These are phyloP conservation scores for Hypomyces rosellus DNA, from an alignment of 2,329 filamentous ascomycete genomes.

Conservation along the genomic window DNA sequence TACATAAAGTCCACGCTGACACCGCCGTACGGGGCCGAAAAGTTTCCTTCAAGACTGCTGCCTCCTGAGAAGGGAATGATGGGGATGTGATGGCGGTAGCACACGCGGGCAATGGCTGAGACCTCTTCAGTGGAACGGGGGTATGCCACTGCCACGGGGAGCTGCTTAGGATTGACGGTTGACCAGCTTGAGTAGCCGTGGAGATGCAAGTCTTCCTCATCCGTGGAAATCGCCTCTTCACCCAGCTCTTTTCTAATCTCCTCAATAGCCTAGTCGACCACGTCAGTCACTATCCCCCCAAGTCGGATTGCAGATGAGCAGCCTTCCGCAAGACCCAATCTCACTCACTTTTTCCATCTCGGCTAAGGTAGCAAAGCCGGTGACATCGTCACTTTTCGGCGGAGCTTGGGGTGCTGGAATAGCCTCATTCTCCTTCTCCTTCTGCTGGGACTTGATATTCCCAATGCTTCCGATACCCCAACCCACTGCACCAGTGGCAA, in stretches of 20 bases:
- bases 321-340: slow-evolving; percentile 5
- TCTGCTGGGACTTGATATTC: slow-evolving; percentile 16
- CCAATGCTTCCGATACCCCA: slow-evolving; percentile 36
- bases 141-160: slow-evolving; percentile 60
- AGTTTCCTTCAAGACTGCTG: slow-evolving; percentile 82
- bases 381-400: slow-evolving; percentile 13
- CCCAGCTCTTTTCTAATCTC: slow-evolving; percentile 46
- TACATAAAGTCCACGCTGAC: slow-evolving; percentile 83
- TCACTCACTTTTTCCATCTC: slow-evolving; percentile 36
- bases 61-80: slow-evolving; percentile 85
- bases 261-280: slow-evolving; percentile 40
- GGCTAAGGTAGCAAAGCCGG: slow-evolving; percentile 34
- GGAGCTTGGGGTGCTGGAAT: slow-evolving; percentile 1
- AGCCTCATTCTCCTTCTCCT: neutral
- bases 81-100: slow-evolving; percentile 71
- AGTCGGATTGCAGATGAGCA: neutral
- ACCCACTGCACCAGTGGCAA: slow-evolving; percentile 32
- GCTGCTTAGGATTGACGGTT: slow-evolving; percentile 50
- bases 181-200: slow-evolving; percentile 67
- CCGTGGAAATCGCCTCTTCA: slow-evolving; percentile 55
- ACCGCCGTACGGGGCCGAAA: slow-evolving; percentile 78
- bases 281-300: neutral
- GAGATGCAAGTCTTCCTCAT: slow-evolving; percentile 53
- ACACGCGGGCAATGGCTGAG: slow-evolving; percentile 57
- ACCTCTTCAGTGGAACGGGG: slow-evolving; percentile 56